phyloP scores from a whole-genome alignment of 441 rosid species.

The Pelargonium australe region DNA sequence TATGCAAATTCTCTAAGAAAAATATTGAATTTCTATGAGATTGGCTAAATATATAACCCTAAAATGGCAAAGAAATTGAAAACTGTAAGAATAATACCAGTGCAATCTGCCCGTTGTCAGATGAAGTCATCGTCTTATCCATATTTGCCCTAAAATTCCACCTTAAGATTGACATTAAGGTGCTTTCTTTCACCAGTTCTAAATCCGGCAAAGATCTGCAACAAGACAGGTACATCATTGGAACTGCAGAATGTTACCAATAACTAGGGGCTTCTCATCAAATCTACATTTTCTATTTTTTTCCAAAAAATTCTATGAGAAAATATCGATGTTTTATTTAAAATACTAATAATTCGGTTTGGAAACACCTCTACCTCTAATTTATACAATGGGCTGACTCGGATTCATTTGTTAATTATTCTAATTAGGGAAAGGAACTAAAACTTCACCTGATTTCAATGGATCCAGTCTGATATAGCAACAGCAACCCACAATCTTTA shows the following conservation, averaged over 20 bases:
- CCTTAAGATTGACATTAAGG: conserved; percentile 48
- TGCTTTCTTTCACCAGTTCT: conserved; percentile 47
- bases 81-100: conserved; percentile 30
- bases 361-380: background rate
- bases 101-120: conserved; percentile 38
- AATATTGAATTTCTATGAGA: background rate
- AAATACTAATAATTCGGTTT: too few species aligned
- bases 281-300: too few species aligned
- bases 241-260: background rate
- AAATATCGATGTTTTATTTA: too few species aligned
- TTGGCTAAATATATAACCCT: background rate
- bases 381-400: background rate
- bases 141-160: conserved; percentile 59
- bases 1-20: background rate
- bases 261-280: background rate
- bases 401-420: conserved; percentile 1
- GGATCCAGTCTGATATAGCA: conserved; percentile 51
- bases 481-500: conserved; percentile 36
- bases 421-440: background rate
- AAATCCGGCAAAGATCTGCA: conserved; percentile 58
- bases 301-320: too few species aligned
- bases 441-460: conserved; percentile 51
- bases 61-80: background rate
- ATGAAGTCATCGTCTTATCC: conserved; percentile 43
- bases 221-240: conserved; percentile 14